A percentile compares a stretch with the other conserved stretches of the same genome.
Conservation (phyloP, 2,329 filamentous ascomycete genomes). For the Celoporthe dispersa region DNA sequence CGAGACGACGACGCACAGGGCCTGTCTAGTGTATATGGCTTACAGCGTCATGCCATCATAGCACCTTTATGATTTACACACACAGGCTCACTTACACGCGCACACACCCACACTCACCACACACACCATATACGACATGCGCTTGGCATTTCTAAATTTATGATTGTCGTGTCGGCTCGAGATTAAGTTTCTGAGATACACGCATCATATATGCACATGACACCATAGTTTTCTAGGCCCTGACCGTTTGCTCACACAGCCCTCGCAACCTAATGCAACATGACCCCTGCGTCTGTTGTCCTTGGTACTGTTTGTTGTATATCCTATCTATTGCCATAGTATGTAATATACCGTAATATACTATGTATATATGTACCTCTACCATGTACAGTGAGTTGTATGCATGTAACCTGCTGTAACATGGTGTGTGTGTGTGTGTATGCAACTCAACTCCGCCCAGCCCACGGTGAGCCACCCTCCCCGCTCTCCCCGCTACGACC, state of each 20-base stretch:
- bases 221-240: not conserved
- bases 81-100: not conserved
- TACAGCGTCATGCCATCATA: not conserved
- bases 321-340: not conserved
- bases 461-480: not conserved
- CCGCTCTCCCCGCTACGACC: not conserved
- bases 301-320: too few species aligned
- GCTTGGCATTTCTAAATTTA: constrained; percentile 8
- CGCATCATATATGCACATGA: constrained; percentile 2
- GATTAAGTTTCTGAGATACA: not conserved
- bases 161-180: not conserved
- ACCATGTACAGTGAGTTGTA: not conserved
- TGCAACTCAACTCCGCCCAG: not conserved
- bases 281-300: not conserved
- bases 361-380: too few species aligned
- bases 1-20: not conserved
- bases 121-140: not conserved
- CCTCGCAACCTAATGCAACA: not conserved
- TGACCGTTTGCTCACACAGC: not conserved
- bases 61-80: not conserved
- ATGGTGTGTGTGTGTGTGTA: not conserved
- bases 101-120: not conserved
- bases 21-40: not conserved
- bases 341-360: too few species aligned
- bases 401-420: too few species aligned